A percentile compares a stretch with the other conserved stretches of the same genome.
phyloP scores from a whole-genome alignment of 192 early-diverging fungal genomes.

The Gigaspora rosea region DNA sequence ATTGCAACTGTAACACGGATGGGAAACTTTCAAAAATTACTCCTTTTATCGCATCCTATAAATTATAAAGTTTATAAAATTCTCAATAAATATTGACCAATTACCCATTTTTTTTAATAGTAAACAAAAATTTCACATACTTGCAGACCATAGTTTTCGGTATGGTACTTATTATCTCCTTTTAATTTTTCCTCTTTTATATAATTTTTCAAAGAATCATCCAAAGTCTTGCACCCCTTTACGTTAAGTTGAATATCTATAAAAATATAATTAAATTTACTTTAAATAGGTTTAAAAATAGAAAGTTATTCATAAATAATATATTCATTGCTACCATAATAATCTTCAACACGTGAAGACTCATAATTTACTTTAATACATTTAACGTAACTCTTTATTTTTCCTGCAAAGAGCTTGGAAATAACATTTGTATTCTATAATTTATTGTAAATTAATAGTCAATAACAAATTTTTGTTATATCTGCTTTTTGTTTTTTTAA shows the following conservation, averaged over 20 bases:
- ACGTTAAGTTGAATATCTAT: constrained; percentile 97
- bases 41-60: constrained; percentile 87
- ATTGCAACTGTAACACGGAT: constrained; percentile 91
- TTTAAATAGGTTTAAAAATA: background rate
- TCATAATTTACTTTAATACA: constrained; percentile 95
- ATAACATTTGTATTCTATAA: constrained; percentile 79
- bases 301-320: background rate
- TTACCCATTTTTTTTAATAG: background rate
- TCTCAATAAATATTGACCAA: too few relatives aligned
- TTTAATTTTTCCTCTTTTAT: constrained; percentile 88
- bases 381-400: constrained; percentile 96
- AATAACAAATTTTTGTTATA: background rate
- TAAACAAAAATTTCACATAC: constrained; percentile 1
- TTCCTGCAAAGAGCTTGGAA: constrained; percentile 87
- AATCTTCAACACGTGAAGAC: constrained; percentile 92
- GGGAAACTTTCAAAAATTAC: constrained; percentile 93
- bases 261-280: background rate
- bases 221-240: constrained; percentile 85
- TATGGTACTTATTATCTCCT: constrained; percentile 94
- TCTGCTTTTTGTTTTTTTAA: background rate
- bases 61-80: too few relatives aligned
- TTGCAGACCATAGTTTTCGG: constrained; percentile 91
- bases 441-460: background rate
- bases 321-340: constrained; percentile 64
- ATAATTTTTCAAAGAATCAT: constrained; percentile 91